These are phyloP conservation scores for Aspergillus fumigatus DNA, from an alignment of 2,329 filamentous ascomycete genomes.

Conservation along the genomic window DNA sequence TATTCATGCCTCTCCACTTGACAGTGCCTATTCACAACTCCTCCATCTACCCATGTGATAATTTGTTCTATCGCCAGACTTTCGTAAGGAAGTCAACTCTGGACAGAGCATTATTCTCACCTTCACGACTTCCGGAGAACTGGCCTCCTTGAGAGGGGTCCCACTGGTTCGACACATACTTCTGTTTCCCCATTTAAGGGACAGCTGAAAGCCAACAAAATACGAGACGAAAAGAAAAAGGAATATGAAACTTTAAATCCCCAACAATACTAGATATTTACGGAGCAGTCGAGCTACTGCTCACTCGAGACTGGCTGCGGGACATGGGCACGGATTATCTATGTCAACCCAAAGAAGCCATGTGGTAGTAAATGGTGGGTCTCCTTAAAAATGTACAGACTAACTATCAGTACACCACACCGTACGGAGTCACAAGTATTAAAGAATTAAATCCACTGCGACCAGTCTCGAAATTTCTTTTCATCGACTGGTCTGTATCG, in stretches of 20 bases:
- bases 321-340: background rate
- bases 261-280: background rate
- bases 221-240: background rate
- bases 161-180: background rate
- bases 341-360: slow-evolving; percentile 10
- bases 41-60: background rate
- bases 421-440: too few species aligned
- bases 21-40: background rate
- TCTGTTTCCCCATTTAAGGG: background rate
- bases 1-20: background rate
- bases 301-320: background rate
- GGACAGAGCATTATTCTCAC: background rate
- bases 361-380: slow-evolving; percentile 20
- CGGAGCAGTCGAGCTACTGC: background rate
- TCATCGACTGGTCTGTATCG: background rate
- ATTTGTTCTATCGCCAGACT: background rate
- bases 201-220: background rate
- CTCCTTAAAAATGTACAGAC: slow-evolving; percentile 1
- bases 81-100: background rate
- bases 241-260: background rate
- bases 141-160: background rate
- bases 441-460: too few species aligned
- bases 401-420: background rate
- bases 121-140: background rate
- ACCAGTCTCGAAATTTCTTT: background rate